Conservation (phyloP, 805 yeast genomes). For the Tetrapisispora fleetii region DNA sequence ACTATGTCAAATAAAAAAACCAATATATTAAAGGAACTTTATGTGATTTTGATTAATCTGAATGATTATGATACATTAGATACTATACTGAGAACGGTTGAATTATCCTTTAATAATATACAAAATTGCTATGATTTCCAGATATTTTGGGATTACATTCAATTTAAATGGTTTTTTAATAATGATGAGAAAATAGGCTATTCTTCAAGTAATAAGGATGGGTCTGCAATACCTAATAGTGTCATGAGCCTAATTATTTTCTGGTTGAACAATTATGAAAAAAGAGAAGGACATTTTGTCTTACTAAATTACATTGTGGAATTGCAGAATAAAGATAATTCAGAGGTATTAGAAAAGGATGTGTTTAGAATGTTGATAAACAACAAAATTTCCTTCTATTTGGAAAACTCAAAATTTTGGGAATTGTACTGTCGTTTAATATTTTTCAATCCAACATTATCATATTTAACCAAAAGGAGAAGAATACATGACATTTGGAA, state of each 20-base stretch:
- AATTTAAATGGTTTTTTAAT: conserved; percentile 15
- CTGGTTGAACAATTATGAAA: conserved; percentile 12
- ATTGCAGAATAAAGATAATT: conserved; percentile 18
- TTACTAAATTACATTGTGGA: conserved; percentile 16
- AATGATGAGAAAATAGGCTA: conserved; percentile 11
- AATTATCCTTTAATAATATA: conserved; percentile 9
- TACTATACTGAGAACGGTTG: conserved; percentile 8
- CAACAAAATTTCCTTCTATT: conserved; percentile 12
- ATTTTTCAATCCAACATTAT: conserved; percentile 16
- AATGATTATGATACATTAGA: conserved; percentile 15
- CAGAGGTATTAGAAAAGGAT: conserved; percentile 12
- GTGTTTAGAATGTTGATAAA: conserved; percentile 17
- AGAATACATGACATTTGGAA: conserved; percentile 17
- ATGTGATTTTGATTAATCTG: conserved; percentile 12
- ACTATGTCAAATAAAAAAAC: conserved; percentile 16
- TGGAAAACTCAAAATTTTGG: conserved; percentile 22
- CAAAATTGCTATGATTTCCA: conserved; percentile 20
- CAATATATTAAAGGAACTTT: conserved; percentile 15
- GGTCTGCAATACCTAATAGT: conserved; percentile 4
- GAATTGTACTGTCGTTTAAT: conserved; percentile 18
- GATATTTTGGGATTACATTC: conserved; percentile 26
- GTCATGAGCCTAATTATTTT: conserved; percentile 11
- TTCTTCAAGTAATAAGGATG: conserved; percentile 6
- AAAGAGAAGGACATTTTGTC: conserved; percentile 12
- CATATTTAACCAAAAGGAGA: conserved; percentile 21